Base-by-base conservation (phyloP, 1,284 basidiomycete genomes). In the Ceratorhiza oryzae-sativae region DNA sequence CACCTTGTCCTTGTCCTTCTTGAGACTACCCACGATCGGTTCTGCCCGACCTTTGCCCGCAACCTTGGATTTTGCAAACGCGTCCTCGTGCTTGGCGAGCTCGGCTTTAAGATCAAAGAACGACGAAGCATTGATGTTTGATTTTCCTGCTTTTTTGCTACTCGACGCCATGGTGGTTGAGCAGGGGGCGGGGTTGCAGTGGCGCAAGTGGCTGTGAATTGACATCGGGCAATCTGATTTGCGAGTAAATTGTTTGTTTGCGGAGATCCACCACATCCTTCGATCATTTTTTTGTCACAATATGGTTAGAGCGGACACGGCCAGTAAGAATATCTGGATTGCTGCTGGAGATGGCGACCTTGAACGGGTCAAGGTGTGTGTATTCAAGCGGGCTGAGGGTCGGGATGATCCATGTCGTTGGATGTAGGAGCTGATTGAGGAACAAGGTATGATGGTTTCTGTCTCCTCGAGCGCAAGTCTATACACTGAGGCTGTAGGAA, bases 321-420 rank as follows among this genome's bases (percentile, higher is more conserved):
- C 77, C 9, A 76, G 79, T 65, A 90, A 88, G 79, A 96, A 97
- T 81, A 90, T 97, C 56, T 97, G 95, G 95, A 86, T 95, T 32
- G 95, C 95, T 30, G 92, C 94, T 0, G 90, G 88, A 30, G 94
- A 97, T 79, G 95, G 95, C 53, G 91, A 96, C 76, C 75, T 88
- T n/a, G 79, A 77, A 18, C 77, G 80, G 2, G 81, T 83, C 3
- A 77, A 78, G 77, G 82, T 81, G 60, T 49, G 30, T 34, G 60
- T 13, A n/a, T 53, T 27, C 34, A 6, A 25, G 2, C 20, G 23
- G 70, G 51, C 67, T 67, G 30, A 8, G 25, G 23, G 20, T 55
- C 48, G 39, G n/a, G 53, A 68, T 32, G 45, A 58, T 39, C 41
- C 8, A 34, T 13, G 34, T 30, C 27, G 49, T 27, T 27, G 27